Conservation (phyloP, 495 filamentous ascomycete genomes). For the Antarctomyces pellizariae region DNA sequence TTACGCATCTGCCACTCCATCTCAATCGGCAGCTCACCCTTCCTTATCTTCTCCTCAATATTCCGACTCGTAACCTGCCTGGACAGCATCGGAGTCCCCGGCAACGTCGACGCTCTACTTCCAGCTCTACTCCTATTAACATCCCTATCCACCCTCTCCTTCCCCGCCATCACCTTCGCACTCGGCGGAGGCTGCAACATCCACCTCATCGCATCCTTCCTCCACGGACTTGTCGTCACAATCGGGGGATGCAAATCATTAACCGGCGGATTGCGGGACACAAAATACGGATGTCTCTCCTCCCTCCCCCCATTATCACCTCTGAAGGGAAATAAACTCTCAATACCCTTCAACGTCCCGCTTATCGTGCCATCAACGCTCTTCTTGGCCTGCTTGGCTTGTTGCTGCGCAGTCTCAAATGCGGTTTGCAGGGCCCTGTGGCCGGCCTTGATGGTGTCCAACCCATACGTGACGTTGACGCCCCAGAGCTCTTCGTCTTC, state of each 20-base stretch:
- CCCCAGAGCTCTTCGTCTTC: constrained; percentile 77
- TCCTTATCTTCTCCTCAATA: constrained; percentile 14
- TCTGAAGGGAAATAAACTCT: constrained; percentile 28
- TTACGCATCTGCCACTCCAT: no score
- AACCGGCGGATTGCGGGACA: constrained; percentile 49
- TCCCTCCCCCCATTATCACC: constrained; percentile 18
- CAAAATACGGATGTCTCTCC: constrained; percentile 30
- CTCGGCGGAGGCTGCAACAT: constrained; percentile 77
- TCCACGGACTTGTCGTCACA: constrained; percentile 45
- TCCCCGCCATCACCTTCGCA: constrained; percentile 71
- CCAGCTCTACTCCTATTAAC: constrained; percentile 27
- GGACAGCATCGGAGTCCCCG: constrained; percentile 12
- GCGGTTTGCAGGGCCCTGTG: no score
- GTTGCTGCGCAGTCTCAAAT: constrained; percentile 5
- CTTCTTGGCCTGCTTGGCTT: constrained; percentile 19
- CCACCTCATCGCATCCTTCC: constrained; percentile 51
- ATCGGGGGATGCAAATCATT: constrained; percentile 76
- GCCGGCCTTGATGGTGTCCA: constrained; percentile 7
- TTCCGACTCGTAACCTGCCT: constrained; percentile 16
- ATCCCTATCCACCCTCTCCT: constrained; percentile 31
- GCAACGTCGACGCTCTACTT: constrained; percentile 18
- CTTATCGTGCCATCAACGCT: constrained; percentile 22
- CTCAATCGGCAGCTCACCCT: constrained; percentile 10
- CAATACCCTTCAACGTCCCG: constrained; percentile 15
- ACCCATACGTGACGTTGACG: no score